A percentile compares a stretch with the other conserved stretches of the same genome.
Evolutionary conservation across 805 yeast species (phyloP).

Genomic region (Kodamaea laetipori): DNA sequence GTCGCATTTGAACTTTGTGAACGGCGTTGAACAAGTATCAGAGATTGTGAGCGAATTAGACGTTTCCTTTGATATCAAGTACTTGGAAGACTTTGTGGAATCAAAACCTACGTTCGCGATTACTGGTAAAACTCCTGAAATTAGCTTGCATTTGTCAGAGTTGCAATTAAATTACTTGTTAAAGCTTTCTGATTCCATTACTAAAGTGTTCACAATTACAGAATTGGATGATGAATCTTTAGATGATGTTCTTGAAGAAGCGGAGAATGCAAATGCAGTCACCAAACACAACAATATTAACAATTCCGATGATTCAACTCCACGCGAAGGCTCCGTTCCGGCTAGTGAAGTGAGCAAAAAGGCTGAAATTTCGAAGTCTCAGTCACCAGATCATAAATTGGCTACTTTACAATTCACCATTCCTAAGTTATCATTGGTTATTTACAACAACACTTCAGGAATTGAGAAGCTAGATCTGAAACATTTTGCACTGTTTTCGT

Average conservation of each 20-base stretch:
- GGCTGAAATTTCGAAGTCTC: neutral
- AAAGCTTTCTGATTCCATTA: constrained; percentile 55
- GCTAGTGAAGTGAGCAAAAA: neutral
- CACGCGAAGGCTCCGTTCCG: neutral
- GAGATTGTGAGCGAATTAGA: constrained; percentile 70
- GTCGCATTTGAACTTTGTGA: constrained; percentile 57
- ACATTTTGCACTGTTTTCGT: constrained; percentile 41
- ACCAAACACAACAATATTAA: constrained; percentile 26
- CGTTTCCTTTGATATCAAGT: constrained; percentile 59
- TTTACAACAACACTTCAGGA: constrained; percentile 54
- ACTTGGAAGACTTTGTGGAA: constrained; percentile 42
- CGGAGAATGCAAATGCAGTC: constrained; percentile 61
- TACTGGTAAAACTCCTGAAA: constrained; percentile 60
- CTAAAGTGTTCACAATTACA: constrained; percentile 51
- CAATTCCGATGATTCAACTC: neutral
- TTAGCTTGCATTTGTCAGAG: constrained; percentile 70
- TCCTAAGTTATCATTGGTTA: constrained; percentile 64
- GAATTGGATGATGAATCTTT: constrained; percentile 39
- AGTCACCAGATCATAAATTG: constrained; percentile 34
- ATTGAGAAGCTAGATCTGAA: constrained; percentile 37
- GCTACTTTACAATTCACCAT: constrained; percentile 55
- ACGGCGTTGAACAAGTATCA: constrained; percentile 49
- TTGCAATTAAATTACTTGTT: constrained; percentile 62
- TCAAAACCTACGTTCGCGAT: constrained; percentile 53
- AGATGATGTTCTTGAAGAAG: constrained; percentile 62